Base-by-base conservation (phyloP, 2,329 filamentous ascomycete genomes). In the Microcera coccophila region DNA sequence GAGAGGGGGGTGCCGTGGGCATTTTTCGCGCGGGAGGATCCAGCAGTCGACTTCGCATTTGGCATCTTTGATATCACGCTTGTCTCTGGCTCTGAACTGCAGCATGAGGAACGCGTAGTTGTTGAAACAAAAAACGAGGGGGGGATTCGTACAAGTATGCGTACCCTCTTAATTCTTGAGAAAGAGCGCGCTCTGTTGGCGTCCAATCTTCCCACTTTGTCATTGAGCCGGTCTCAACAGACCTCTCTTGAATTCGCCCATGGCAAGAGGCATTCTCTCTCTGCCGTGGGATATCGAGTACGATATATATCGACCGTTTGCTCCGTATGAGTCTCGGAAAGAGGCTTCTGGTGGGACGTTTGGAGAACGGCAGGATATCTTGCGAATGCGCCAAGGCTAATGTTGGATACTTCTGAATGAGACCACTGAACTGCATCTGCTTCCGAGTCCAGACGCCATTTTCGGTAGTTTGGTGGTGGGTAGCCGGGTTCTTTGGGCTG, bases 21-120 rank as follows among this genome's bases (percentile, higher is more conserved):
- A 39, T 8, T 39, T 32, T 39, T 39, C 16, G 4, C 37, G 37
- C n/a, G 37, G 37, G 21, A 39, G 21, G 16, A 39, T 39, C 37
- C 37, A 39, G 26, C 37, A 39, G 21, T 39, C 37, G 18, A 39
- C 37, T 32, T 39, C 37, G 37, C 37, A 39, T 31, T 39, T 39
- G 12, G 37, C 22, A 21, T 39, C 37, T 32, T 39, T 39, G 12
- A 39, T 39, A 19, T 39, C 37, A 10, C 31, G 10, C 26, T 17
- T 29, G 17, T 29, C 17, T 39, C 26, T 39, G n/a, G 37, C 37
- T 31, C 37, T 39, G 17, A 39, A 39, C 37, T 39, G 37, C 12
- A 39, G 37, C 37, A 39, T 39, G 10, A 39, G 37, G 37, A 39
- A 39, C 4, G 37, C 19, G 26, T 39, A 39, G 26, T 39, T 39